A percentile compares a stretch with the other conserved stretches of the same genome.
Conservation (phyloP, 2,329 filamentous ascomycete genomes). For the Septoria linicola region DNA sequence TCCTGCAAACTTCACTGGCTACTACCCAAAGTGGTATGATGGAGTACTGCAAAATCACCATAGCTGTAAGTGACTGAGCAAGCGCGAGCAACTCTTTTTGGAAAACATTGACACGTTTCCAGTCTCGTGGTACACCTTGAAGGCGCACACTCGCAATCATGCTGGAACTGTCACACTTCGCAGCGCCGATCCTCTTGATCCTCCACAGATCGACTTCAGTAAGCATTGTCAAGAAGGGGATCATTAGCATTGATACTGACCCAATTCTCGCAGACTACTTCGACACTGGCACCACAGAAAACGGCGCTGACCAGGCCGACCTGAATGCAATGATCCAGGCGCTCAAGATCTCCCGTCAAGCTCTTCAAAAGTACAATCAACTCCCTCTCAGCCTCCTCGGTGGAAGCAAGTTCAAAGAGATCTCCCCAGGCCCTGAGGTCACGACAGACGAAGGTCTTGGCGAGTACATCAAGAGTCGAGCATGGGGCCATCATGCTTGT, state of each 20-base stretch:
- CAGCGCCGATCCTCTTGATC: conserved; percentile 62
- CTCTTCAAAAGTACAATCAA: conserved; percentile 30
- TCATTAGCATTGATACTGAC: too few relatives aligned
- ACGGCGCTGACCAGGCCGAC: too few relatives aligned
- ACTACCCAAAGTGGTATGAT: too few relatives aligned
- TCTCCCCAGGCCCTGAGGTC: conserved; percentile 45
- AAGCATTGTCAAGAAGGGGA: too few relatives aligned
- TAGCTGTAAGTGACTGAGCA: too few relatives aligned
- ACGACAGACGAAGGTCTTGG: conserved; percentile 10
- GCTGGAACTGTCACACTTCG: conserved; percentile 60
- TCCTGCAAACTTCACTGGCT: conserved; percentile 54
- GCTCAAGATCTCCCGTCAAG: conserved; percentile 50
- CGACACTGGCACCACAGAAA: conserved; percentile 43
- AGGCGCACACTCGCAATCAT: conserved; percentile 65
- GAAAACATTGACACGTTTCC: conserved; percentile 45
- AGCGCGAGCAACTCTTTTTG: too few relatives aligned
- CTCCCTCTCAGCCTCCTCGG: conserved; percentile 44
- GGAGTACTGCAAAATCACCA: too few relatives aligned
- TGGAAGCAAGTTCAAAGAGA: conserved; percentile 45
- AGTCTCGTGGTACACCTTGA: conserved; percentile 56
- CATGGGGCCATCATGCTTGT: conserved; percentile 18
- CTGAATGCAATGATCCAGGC: conserved; percentile 56
- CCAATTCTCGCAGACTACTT: too few relatives aligned
- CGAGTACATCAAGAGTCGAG: neutral
- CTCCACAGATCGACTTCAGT: conserved; percentile 62